Percentiles rank a stretch among this genome's conserved stretches.
These are phyloP conservation scores for Phytophthora fragariae DNA, from an alignment of 352 stramenopile species.

Conservation along the genomic window DNA sequence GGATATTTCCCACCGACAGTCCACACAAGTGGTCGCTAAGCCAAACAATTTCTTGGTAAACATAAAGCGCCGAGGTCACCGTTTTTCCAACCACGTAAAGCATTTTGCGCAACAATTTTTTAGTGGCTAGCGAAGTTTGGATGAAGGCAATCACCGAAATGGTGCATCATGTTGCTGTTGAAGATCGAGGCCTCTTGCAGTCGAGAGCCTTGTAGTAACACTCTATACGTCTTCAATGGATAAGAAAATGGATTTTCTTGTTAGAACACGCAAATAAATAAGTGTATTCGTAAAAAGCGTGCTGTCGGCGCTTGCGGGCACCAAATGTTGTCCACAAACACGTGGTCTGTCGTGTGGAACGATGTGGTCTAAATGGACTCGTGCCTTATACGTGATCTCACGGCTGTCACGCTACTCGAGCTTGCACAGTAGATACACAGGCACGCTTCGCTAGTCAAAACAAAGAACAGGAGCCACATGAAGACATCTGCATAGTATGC, in stretches of 20 bases:
- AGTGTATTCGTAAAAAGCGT: background rate
- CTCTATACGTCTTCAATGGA: background rate
- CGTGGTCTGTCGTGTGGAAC: background rate
- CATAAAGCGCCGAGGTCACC: background rate
- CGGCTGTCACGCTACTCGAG: background rate
- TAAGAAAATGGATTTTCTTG: background rate
- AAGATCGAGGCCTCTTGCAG: background rate
- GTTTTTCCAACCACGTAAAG: background rate
- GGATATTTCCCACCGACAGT: background rate
- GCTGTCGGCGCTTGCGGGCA: slow-evolving; percentile 1
- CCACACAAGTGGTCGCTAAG: background rate
- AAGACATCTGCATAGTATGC: background rate
- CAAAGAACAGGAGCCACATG: background rate
- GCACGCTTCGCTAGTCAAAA: background rate
- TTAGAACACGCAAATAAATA: background rate
- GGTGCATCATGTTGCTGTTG: background rate
- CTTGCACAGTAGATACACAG: background rate
- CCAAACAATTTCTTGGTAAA: background rate
- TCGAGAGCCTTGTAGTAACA: background rate
- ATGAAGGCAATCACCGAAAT: background rate
- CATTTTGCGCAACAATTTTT: background rate
- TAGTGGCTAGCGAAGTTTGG: background rate
- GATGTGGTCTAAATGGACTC: background rate
- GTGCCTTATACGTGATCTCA: background rate
- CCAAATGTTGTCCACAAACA: slow-evolving; percentile 2